A percentile compares a stretch with the other conserved stretches of the same genome.
phyloP scores from a whole-genome alignment of 2,329 filamentous ascomycete genomes.

The Aschersonia sp. region DNA sequence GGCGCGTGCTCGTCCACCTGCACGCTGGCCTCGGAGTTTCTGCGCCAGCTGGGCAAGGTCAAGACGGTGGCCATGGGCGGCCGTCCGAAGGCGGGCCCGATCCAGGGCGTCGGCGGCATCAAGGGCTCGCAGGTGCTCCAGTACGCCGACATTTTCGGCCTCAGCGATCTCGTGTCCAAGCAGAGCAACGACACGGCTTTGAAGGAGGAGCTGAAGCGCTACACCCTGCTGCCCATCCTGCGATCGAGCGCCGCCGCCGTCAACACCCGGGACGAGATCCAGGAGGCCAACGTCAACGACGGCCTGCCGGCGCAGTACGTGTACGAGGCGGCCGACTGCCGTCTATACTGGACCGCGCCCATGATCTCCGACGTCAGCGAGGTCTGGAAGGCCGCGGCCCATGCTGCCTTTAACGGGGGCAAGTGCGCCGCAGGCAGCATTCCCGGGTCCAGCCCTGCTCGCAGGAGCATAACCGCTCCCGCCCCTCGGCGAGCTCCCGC shows the following conservation, averaged over 20 bases:
- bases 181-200: slow-evolving; percentile 13
- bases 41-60: slow-evolving; percentile 36
- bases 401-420: slow-evolving; percentile 24
- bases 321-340: slow-evolving; percentile 31
- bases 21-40: slow-evolving; percentile 39
- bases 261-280: slow-evolving; percentile 25
- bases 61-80: slow-evolving; percentile 37
- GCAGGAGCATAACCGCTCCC: neutral
- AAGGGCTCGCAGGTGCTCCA: slow-evolving; percentile 30
- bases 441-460: neutral
- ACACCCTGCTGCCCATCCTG: slow-evolving; percentile 15
- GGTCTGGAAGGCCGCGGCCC: slow-evolving; percentile 29
- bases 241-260: slow-evolving; percentile 18
- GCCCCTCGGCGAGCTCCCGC: neutral
- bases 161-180: slow-evolving; percentile 8
- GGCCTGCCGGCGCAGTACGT: slow-evolving; percentile 32
- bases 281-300: slow-evolving; percentile 19
- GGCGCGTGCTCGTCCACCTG: slow-evolving; percentile 45
- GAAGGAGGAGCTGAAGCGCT: slow-evolving; percentile 14
- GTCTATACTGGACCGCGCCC: slow-evolving; percentile 34
- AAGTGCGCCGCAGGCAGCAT: slow-evolving; percentile 24
- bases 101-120: slow-evolving; percentile 39
- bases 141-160: slow-evolving; percentile 14
- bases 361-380: slow-evolving; percentile 31
- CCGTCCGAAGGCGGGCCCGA: slow-evolving; percentile 27